phyloP scores from a whole-genome alignment of 108 stramenopile genomes.

The Asterionellopsis glacialis region DNA sequence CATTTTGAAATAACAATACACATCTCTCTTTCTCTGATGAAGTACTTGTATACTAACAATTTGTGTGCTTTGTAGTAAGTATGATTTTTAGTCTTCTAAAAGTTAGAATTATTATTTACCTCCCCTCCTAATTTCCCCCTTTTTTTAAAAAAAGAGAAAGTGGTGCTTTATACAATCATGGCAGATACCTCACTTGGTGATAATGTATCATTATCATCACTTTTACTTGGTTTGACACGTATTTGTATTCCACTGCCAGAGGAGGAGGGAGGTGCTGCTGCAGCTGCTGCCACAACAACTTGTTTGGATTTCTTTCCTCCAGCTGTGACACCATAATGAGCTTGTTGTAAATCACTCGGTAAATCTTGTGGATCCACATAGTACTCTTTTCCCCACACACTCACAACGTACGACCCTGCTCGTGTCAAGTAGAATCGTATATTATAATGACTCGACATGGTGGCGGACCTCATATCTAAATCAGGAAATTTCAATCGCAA shows the following conservation, averaged over 20 bases:
- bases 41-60: too few relatives aligned
- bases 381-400: conserved; percentile 14
- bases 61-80: too few relatives aligned
- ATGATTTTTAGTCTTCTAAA: too few relatives aligned
- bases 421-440: conserved; percentile 16
- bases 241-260: not conserved
- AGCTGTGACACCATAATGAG: too few relatives aligned
- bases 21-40: too few relatives aligned
- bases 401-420: conserved; percentile 11
- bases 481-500: conserved; percentile 20
- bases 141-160: too few relatives aligned
- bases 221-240: conserved; percentile 1
- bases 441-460: conserved; percentile 18
- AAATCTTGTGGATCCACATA: conserved; percentile 15
- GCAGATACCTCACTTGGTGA: not conserved
- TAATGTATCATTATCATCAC: not conserved
- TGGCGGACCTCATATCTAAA: conserved; percentile 3
- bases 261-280: too few relatives aligned
- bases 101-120: too few relatives aligned
- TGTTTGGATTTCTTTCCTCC: too few relatives aligned
- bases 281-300: too few relatives aligned
- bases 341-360: conserved; percentile 6
- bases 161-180: conserved; percentile 4
- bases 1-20: too few relatives aligned
- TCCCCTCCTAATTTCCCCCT: too few relatives aligned